These are phyloP conservation scores for Myochromella boudieri DNA, from an alignment of 768 basidiomycete genomes.

Conservation along the genomic window DNA sequence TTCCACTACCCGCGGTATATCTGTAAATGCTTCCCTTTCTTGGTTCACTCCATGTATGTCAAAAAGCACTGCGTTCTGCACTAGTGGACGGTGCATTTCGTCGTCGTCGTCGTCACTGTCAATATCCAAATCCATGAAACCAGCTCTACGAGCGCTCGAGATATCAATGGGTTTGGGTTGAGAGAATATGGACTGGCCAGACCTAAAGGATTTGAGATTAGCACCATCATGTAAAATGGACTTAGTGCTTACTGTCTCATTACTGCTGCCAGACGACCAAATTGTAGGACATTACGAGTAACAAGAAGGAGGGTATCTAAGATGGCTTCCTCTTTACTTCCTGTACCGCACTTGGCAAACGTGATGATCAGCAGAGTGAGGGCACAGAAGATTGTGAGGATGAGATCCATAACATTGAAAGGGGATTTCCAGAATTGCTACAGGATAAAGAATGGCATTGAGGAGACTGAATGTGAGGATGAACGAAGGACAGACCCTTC, in stretches of 20 bases:
- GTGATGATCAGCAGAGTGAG: constrained; percentile 87
- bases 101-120: constrained; percentile 67
- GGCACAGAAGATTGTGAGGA: constrained; percentile 86
- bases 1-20: constrained; percentile 63
- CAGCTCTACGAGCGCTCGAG: constrained; percentile 63
- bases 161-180: constrained; percentile 86
- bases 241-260: constrained; percentile 79
- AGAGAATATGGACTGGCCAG: constrained; percentile 87
- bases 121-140: constrained; percentile 73
- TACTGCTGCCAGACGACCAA: constrained; percentile 87
- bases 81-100: constrained; percentile 56
- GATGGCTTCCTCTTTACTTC: constrained; percentile 91
- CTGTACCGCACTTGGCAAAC: constrained; percentile 79
- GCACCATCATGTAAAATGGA: background rate
- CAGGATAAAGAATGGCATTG: background rate
- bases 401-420: constrained; percentile 87
- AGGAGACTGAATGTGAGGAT: background rate
- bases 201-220: constrained; percentile 41
- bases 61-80: constrained; percentile 62
- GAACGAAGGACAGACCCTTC: constrained; percentile 60
- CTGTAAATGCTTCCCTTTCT: constrained; percentile 36
- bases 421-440: constrained; percentile 98
- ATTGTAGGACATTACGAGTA: constrained; percentile 90
- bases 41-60: constrained; percentile 37
- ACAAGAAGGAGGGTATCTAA: constrained; percentile 91